A percentile compares a stretch with the other conserved stretches of the same genome.
These are phyloP conservation scores for Schwanniomyces pseudopolymorphus DNA, from an alignment of 805 yeast genomes.

Conservation along the genomic window DNA sequence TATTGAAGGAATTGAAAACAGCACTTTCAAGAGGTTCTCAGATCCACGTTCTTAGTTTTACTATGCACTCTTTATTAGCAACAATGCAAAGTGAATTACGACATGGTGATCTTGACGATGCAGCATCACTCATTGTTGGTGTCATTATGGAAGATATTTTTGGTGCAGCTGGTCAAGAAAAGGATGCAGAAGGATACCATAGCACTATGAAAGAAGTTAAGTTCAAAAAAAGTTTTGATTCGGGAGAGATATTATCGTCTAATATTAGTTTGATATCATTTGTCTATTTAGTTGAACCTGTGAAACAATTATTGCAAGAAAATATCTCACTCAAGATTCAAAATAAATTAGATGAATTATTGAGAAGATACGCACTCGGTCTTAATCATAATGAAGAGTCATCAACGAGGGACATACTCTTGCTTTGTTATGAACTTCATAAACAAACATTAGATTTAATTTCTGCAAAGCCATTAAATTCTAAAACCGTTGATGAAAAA, in stretches of 20 bases:
- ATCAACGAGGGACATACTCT: slow-evolving; percentile 55
- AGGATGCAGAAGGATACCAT: slow-evolving; percentile 89
- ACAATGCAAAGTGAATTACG: slow-evolving; percentile 45
- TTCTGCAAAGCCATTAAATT: slow-evolving; percentile 1
- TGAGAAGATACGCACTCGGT: slow-evolving; percentile 79
- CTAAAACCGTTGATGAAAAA: slow-evolving; percentile 13
- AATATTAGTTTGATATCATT: slow-evolving; percentile 61
- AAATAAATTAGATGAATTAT: slow-evolving; percentile 72
- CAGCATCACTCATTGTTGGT: slow-evolving; percentile 58
- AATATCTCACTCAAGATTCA: slow-evolving; percentile 67
- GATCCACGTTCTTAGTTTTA: slow-evolving; percentile 85
- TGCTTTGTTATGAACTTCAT: slow-evolving; percentile 73
- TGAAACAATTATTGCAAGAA: slow-evolving; percentile 60
- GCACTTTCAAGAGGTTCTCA: slow-evolving; percentile 90
- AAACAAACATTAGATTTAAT: slow-evolving; percentile 41
- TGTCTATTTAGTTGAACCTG: slow-evolving; percentile 60
- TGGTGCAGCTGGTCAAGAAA: slow-evolving; percentile 90
- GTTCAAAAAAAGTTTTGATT: slow-evolving; percentile 82
- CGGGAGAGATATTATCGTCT: slow-evolving; percentile 74
- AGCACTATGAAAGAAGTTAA: slow-evolving; percentile 89
- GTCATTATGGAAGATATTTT: slow-evolving; percentile 89
- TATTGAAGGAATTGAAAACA: slow-evolving; percentile 71
- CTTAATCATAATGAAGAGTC: slow-evolving; percentile 66
- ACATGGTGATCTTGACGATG: slow-evolving; percentile 76
- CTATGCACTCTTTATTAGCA: slow-evolving; percentile 72